Evolutionary conservation across 768 basidiomycete genomes (phyloP).

Genomic region (Trametes villosa): DNA sequence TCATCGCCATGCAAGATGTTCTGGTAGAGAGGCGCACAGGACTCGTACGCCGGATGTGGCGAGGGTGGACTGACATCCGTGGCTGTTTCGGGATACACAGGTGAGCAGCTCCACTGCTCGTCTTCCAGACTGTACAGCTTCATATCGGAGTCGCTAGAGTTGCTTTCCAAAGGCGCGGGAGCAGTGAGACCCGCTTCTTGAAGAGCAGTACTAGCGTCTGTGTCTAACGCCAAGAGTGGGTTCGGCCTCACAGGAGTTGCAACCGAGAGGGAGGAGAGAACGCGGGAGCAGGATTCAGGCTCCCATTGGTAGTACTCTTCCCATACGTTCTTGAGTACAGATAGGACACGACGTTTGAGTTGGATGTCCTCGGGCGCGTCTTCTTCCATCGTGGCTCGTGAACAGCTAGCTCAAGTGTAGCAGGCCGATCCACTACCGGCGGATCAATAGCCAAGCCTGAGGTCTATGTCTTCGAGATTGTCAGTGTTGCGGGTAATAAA

Average conservation of each 20-base stretch:
- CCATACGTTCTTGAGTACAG: background rate
- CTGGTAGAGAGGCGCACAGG: conserved; percentile 53
- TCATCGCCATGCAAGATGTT: conserved; percentile 49
- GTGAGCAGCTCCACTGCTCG: background rate
- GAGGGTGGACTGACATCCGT: background rate
- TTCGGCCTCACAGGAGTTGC: background rate
- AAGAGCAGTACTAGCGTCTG: too few species aligned
- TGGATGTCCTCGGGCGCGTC: too few species aligned
- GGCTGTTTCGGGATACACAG: background rate
- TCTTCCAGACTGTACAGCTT: background rate
- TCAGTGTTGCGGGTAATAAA: too few species aligned
- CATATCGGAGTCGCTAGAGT: too few species aligned
- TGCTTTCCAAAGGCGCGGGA: too few species aligned
- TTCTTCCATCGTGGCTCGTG: too few species aligned
- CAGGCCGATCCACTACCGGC: too few species aligned
- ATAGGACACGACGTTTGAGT: background rate
- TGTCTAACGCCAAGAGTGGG: too few species aligned
- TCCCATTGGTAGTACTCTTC: conserved; percentile 31
- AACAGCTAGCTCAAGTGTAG: too few species aligned
- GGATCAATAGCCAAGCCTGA: too few species aligned
- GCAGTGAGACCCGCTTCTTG: too few species aligned
- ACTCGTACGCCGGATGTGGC: conserved; percentile 53
- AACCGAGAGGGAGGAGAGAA: conserved; percentile 5
- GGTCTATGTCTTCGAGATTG: too few species aligned
- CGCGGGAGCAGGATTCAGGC: conserved; percentile 9